Percentiles rank a stretch among this genome's conserved stretches.
phyloP scores from a whole-genome alignment of 176 grass and related monocot species.

The Oryza nivara region DNA sequence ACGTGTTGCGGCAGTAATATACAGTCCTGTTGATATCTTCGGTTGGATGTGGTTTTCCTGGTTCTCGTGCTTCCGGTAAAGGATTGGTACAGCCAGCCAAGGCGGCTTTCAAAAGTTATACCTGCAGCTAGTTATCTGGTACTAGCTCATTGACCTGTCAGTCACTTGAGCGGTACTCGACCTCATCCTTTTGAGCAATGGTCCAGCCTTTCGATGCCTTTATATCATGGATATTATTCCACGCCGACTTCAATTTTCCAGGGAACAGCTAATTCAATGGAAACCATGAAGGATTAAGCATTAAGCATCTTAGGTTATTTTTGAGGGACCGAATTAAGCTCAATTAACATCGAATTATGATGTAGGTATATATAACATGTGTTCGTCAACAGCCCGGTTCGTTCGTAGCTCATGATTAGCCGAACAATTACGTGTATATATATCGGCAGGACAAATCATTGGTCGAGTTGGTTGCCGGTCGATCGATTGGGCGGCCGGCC shows the following conservation, averaged over 20 bases:
- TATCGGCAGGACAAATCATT: background rate
- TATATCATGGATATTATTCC: background rate
- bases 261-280: background rate
- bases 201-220: background rate
- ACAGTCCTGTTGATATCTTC: background rate
- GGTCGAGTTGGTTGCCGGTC: background rate
- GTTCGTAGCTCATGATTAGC: background rate
- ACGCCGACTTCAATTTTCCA: background rate
- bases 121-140: background rate
- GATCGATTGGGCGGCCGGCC: background rate
- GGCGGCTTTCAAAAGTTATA: background rate
- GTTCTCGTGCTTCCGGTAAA: background rate
- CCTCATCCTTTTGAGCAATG: background rate
- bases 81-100: slow-evolving; percentile 1
- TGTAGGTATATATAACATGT: no score
- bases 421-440: background rate
- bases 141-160: background rate
- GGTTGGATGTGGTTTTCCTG: background rate
- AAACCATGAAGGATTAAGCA: no score
- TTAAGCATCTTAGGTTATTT: no score
- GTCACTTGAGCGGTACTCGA: background rate
- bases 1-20: background rate
- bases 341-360: no score
- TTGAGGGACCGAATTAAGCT: no score
- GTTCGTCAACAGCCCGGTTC: background rate